These are phyloP conservation scores for Fusarium sp. DNA, from an alignment of 2,329 filamentous ascomycete genomes.

Conservation along the genomic window DNA sequence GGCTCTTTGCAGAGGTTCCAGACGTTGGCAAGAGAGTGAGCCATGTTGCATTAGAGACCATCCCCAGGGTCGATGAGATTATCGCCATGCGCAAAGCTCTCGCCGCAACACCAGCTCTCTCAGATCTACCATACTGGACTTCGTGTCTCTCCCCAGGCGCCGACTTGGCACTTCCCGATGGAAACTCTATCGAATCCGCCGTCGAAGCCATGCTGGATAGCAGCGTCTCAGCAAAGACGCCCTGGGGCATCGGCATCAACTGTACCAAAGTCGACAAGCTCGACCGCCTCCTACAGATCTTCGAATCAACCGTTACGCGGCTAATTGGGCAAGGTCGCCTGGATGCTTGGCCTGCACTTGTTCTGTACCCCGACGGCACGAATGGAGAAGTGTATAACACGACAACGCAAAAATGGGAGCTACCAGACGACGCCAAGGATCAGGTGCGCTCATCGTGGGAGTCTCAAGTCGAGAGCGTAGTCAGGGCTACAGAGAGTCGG, in stretches of 20 bases:
- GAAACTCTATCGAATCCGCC: slow-evolving; percentile 53
- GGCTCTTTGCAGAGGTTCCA: slow-evolving; percentile 59
- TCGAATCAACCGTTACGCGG: slow-evolving; percentile 60
- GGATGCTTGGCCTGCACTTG: slow-evolving; percentile 62
- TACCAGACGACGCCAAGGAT: slow-evolving; percentile 44
- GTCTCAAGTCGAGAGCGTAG: slow-evolving; percentile 55
- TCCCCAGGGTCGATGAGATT: slow-evolving; percentile 73
- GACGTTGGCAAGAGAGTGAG: slow-evolving; percentile 56
- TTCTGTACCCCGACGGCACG: slow-evolving; percentile 77
- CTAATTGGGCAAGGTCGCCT: slow-evolving; percentile 52
- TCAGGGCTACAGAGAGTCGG: slow-evolving; percentile 50
- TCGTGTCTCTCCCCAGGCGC: slow-evolving; percentile 71
- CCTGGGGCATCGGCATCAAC: slow-evolving; percentile 76
- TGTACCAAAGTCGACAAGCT: slow-evolving; percentile 76
- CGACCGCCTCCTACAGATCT: slow-evolving; percentile 63
- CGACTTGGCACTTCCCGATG: slow-evolving; percentile 66
- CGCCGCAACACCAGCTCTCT: slow-evolving; percentile 43
- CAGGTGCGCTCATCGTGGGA: slow-evolving; percentile 57
- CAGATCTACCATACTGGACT: slow-evolving; percentile 67
- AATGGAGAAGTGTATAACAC: slow-evolving; percentile 77
- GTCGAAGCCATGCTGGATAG: slow-evolving; percentile 54
- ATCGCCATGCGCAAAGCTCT: slow-evolving; percentile 63
- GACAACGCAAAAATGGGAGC: slow-evolving; percentile 69
- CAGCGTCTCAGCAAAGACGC: slow-evolving; percentile 45
- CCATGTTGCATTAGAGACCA: slow-evolving; percentile 73